phyloP scores from a whole-genome alignment of 768 basidiomycete genomes.

The Sistotremastrum suecicum region DNA sequence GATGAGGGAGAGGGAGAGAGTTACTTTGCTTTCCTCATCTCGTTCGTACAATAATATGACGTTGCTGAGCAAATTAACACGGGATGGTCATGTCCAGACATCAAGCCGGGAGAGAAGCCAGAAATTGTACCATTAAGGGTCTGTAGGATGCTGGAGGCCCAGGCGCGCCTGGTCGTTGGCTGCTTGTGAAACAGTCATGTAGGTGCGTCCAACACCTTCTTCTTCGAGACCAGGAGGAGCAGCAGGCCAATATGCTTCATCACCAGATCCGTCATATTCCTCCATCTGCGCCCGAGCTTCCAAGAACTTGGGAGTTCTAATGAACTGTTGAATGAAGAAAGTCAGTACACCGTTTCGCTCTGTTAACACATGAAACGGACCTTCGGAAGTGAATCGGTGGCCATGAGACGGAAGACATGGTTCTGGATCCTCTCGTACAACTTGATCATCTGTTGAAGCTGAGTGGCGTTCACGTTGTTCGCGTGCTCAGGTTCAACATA shows the following conservation, averaged over 20 bases:
- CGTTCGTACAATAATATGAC: no score
- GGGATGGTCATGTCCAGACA: no score
- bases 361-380: constrained; percentile 23
- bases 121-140: background rate
- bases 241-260: constrained; percentile 39
- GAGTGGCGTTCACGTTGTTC: constrained; percentile 81
- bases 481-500: constrained; percentile 78
- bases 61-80: no score
- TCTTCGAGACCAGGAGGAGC: constrained; percentile 50
- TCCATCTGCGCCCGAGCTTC: constrained; percentile 69
- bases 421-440: constrained; percentile 94
- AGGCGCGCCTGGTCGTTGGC: constrained; percentile 57
- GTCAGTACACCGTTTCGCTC: constrained; percentile 4
- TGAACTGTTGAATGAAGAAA: constrained; percentile 40
- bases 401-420: constrained; percentile 95
- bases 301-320: constrained; percentile 73
- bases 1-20: no score
- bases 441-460: constrained; percentile 84
- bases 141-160: background rate
- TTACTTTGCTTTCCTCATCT: no score
- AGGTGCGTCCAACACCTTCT: constrained; percentile 65
- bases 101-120: background rate
- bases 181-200: constrained; percentile 73
- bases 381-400: constrained; percentile 98
- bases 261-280: constrained; percentile 42